Conservation (phyloP, 202 grass and related monocot species). For the Schoenoplectus tabernaemontani region DNA sequence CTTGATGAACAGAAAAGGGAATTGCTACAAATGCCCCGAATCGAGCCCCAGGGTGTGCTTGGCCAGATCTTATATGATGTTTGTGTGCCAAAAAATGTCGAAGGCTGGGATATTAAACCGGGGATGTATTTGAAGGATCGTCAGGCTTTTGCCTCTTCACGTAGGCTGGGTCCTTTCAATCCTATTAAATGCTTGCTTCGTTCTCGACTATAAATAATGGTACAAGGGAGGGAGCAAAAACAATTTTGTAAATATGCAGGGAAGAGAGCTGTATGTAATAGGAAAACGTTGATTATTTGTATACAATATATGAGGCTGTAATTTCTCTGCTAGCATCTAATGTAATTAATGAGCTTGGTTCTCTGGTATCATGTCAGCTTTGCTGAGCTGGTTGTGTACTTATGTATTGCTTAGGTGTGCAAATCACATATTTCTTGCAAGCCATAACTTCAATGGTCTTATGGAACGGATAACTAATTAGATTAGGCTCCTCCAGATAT, state of each 20-base stretch:
- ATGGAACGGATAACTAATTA: neutral
- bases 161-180: slow-evolving; percentile 58
- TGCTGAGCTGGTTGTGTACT: slow-evolving; percentile 31
- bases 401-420: slow-evolving; percentile 27
- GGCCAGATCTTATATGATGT: slow-evolving; percentile 85
- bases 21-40: slow-evolving; percentile 44
- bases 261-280: slow-evolving; percentile 24
- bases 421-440: slow-evolving; percentile 29
- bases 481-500: neutral
- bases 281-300: slow-evolving; percentile 34
- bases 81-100: slow-evolving; percentile 75
- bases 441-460: neutral
- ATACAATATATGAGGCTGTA: slow-evolving; percentile 17
- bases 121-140: slow-evolving; percentile 47
- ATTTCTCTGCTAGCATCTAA: slow-evolving; percentile 20
- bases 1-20: slow-evolving; percentile 33
- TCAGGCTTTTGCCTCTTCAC: slow-evolving; percentile 27
- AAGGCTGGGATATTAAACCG: slow-evolving; percentile 94
- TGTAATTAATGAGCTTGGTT: slow-evolving; percentile 25
- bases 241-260: slow-evolving; percentile 66
- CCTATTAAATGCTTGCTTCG: slow-evolving; percentile 73
- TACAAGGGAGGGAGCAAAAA: neutral
- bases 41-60: slow-evolving; percentile 79
- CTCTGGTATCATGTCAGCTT: slow-evolving; percentile 12
- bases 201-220: slow-evolving; percentile 58